phyloP scores from a whole-genome alignment of 2,329 filamentous ascomycete genomes.

The Hypoxylon sp. region DNA sequence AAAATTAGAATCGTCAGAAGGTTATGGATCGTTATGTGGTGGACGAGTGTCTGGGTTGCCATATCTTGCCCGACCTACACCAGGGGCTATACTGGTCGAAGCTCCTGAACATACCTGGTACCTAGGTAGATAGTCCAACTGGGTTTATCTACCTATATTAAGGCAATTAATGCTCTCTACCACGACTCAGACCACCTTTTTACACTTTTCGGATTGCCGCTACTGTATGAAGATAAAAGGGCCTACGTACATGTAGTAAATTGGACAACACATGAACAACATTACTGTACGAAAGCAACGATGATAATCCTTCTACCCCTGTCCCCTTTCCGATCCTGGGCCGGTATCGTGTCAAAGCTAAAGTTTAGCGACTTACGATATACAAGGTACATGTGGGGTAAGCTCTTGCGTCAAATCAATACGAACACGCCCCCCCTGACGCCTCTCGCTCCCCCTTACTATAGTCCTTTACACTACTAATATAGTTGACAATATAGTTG shows the following conservation, averaged over 20 bases:
- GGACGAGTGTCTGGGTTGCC: neutral
- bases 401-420: conserved; percentile 17
- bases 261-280: conserved; percentile 36
- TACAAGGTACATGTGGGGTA: conserved; percentile 35
- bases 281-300: conserved; percentile 16
- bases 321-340: conserved; percentile 29
- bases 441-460: conserved; percentile 15
- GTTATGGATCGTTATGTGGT: conserved; percentile 14
- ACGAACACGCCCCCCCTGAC: conserved; percentile 17
- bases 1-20: conserved; percentile 1
- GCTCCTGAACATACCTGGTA: neutral
- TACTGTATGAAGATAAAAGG: conserved; percentile 28
- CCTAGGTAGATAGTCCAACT: conserved; percentile 2
- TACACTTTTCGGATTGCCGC: conserved; percentile 28
- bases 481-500: conserved; percentile 20
- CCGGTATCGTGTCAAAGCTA: conserved; percentile 16
- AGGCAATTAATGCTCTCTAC: conserved; percentile 32
- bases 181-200: conserved; percentile 33
- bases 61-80: conserved; percentile 26
- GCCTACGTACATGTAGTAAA: conserved; percentile 5
- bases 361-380: conserved; percentile 7
- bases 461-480: conserved; percentile 5
- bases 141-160: conserved; percentile 35
- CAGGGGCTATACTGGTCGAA: conserved; percentile 6
- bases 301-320: conserved; percentile 23